Evolutionary conservation across 129 eudicot genomes (phyloP).

Genomic region (Logfia minima): DNA sequence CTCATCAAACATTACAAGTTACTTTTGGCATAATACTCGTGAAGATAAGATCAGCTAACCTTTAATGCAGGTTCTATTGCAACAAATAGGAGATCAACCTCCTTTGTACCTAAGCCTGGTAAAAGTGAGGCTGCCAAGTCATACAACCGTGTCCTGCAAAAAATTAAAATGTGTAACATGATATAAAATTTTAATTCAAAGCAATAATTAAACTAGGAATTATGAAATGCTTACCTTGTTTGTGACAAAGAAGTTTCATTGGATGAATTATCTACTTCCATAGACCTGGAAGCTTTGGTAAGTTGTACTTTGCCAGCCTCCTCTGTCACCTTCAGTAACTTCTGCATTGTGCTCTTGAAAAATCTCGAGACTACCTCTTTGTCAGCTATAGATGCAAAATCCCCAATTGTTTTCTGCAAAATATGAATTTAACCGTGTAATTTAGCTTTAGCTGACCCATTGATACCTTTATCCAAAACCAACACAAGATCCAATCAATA

Average conservation of each 20-base stretch:
- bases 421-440: background rate
- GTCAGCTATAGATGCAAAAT: slow-evolving; percentile 74
- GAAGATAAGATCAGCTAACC: slow-evolving; percentile 39
- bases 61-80: slow-evolving; percentile 69
- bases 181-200: background rate
- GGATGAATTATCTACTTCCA: slow-evolving; percentile 72
- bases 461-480: background rate
- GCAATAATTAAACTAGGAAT: background rate
- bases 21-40: background rate
- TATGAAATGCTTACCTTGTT: slow-evolving; percentile 47
- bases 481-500: background rate
- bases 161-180: background rate
- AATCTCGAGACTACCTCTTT: slow-evolving; percentile 54
- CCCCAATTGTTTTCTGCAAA: slow-evolving; percentile 67
- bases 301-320: slow-evolving; percentile 47
- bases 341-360: slow-evolving; percentile 58
- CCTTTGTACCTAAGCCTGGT: slow-evolving; percentile 77
- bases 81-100: slow-evolving; percentile 63
- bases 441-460: slow-evolving; percentile 13
- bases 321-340: slow-evolving; percentile 63
- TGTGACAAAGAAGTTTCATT: slow-evolving; percentile 45
- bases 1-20: background rate
- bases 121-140: slow-evolving; percentile 82
- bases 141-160: slow-evolving; percentile 62
- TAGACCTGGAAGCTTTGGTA: slow-evolving; percentile 39